Conservation (phyloP, 2,329 filamentous ascomycete genomes). For the Penicillium expansum region DNA sequence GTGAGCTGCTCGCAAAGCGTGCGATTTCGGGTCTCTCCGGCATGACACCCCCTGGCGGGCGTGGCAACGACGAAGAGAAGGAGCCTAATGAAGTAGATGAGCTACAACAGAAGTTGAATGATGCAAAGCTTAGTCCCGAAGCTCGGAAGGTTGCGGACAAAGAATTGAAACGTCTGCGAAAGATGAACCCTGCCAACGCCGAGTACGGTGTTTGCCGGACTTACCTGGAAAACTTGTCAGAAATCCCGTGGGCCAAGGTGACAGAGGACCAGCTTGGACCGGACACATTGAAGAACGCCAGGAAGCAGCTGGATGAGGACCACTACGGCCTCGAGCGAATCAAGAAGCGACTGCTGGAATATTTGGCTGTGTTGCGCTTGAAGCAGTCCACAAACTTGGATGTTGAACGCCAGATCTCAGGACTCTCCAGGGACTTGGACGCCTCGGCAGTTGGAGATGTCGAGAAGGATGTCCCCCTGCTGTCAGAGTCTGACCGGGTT, state of each 20-base stretch:
- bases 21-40: slow-evolving; percentile 45
- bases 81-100: slow-evolving; percentile 89
- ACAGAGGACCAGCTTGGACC: slow-evolving; percentile 84
- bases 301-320: slow-evolving; percentile 89
- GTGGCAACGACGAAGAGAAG: slow-evolving; percentile 64
- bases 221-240: slow-evolving; percentile 88
- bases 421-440: slow-evolving; percentile 50
- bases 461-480: slow-evolving; percentile 57
- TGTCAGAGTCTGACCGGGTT: slow-evolving; percentile 47
- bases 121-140: slow-evolving; percentile 76
- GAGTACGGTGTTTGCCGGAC: slow-evolving; percentile 93
- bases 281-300: slow-evolving; percentile 73
- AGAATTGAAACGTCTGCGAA: slow-evolving; percentile 81
- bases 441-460: slow-evolving; percentile 41
- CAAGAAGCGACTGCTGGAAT: slow-evolving; percentile 93
- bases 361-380: slow-evolving; percentile 89
- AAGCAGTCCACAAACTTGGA: slow-evolving; percentile 88
- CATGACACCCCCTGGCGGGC: slow-evolving; percentile 42
- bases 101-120: slow-evolving; percentile 80
- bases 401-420: slow-evolving; percentile 70
- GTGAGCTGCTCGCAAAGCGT: slow-evolving; percentile 43
- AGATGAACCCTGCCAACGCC: slow-evolving; percentile 94
- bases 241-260: slow-evolving; percentile 85
- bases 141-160: slow-evolving; percentile 87
- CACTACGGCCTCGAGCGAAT: slow-evolving; percentile 96